Evolutionary conservation across 208 protist species (phyloP).

Genomic region (Strigomonas culicis): DNA sequence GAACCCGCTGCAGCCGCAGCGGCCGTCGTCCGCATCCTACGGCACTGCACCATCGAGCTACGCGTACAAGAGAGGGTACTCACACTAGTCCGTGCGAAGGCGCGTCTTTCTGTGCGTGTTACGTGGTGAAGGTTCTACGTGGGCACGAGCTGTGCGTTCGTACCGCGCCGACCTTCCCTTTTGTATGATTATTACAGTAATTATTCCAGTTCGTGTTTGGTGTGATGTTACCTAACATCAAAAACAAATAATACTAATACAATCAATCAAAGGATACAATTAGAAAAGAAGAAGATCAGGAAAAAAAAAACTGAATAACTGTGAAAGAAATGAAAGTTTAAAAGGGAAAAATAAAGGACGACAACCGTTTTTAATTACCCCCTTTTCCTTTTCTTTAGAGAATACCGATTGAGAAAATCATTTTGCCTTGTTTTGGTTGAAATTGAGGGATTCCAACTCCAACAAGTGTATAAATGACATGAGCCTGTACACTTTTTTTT

Average conservation of each 20-base stretch:
- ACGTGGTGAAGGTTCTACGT: neutral
- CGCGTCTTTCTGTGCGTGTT: neutral
- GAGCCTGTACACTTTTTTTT: neutral
- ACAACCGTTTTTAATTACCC: constrained; percentile 6
- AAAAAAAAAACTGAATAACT: neutral
- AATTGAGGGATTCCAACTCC: too few relatives aligned
- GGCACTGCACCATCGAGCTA: constrained; percentile 7
- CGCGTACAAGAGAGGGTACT: constrained; percentile 24
- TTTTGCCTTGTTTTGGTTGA: too few relatives aligned
- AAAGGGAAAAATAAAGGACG: neutral
- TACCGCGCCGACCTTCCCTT: too few relatives aligned
- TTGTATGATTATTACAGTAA: too few relatives aligned
- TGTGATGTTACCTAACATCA: neutral
- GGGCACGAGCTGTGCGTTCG: too few relatives aligned
- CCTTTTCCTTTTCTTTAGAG: too few relatives aligned
- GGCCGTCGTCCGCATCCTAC: constrained; percentile 21
- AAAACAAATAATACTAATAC: neutral
- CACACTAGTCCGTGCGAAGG: constrained; percentile 11
- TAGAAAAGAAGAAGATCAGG: neutral
- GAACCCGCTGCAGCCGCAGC: constrained; percentile 17
- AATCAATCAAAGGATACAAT: neutral
- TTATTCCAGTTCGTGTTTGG: neutral
- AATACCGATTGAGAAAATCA: neutral
- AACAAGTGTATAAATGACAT: too few relatives aligned
- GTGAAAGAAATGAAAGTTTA: neutral